Conservation (phyloP, 2,329 filamentous ascomycete genomes). For the Diaporthe vexans region DNA sequence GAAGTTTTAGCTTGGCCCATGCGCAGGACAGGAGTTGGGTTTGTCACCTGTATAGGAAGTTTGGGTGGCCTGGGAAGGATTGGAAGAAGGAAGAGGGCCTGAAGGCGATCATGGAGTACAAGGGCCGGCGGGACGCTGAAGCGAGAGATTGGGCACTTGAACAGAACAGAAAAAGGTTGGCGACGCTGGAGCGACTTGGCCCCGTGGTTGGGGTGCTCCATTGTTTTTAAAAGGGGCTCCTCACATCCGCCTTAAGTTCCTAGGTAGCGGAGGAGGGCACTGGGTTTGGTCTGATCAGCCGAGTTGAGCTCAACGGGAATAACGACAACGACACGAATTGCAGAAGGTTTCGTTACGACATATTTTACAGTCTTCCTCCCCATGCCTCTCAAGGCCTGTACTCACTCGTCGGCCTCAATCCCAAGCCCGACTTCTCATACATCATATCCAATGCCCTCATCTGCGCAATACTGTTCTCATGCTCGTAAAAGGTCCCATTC, state of each 20-base stretch:
- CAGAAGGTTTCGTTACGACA: no score
- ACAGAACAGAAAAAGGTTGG: no score
- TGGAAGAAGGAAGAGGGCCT: neutral
- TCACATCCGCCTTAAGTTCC: neutral
- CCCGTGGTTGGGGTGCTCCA: neutral
- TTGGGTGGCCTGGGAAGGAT: neutral
- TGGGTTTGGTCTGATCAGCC: no score
- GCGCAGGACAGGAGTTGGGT: neutral
- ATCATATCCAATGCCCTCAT: conserved; percentile 63
- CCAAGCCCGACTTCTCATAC: conserved; percentile 55
- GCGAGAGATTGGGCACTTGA: neutral
- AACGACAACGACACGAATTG: no score
- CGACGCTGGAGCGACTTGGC: neutral
- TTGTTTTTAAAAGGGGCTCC: neutral
- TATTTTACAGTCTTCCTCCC: neutral
- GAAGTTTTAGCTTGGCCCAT: no score
- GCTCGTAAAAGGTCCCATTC: conserved; percentile 55
- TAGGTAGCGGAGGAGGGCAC: no score
- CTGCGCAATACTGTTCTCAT: conserved; percentile 58
- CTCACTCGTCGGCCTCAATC: conserved; percentile 41
- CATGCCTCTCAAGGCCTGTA: neutral
- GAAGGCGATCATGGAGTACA: neutral
- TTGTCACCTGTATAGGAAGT: neutral
- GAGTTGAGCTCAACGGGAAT: no score
- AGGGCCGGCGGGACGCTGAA: neutral